phyloP scores from a whole-genome alignment of 164 flowering plant species.

The Dillenia suffruticosa region DNA sequence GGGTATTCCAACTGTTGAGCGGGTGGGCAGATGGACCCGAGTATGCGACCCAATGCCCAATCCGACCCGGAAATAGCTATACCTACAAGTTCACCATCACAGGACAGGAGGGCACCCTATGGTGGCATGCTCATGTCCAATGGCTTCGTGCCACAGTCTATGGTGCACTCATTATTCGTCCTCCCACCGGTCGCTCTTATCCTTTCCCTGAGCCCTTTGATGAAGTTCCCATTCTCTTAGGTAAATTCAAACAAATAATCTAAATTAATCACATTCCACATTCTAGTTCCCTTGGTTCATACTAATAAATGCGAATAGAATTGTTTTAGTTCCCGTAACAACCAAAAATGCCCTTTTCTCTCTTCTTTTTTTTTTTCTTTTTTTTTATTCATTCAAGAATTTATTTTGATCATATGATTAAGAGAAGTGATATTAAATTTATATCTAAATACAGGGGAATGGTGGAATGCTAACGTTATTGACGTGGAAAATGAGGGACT shows the following conservation, averaged over 20 bases:
- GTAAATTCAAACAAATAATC: conserved; percentile 14
- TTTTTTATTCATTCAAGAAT: no score
- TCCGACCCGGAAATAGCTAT: conserved; percentile 45
- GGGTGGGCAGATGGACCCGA: conserved; percentile 70
- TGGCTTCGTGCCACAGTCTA: conserved; percentile 58
- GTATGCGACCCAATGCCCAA: conserved; percentile 55
- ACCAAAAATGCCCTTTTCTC: no score
- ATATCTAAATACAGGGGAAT: conserved; percentile 47
- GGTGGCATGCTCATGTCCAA: conserved; percentile 67
- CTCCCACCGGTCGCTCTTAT: conserved; percentile 28
- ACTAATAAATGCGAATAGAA: no score
- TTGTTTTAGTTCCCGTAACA: no score
- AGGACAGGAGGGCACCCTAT: conserved; percentile 60
- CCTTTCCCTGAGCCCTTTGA: conserved; percentile 45
- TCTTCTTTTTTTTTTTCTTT: no score
- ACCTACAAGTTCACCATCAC: conserved; percentile 47
- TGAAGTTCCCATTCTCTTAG: conserved; percentile 48
- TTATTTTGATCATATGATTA: no score
- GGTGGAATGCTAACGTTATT: conserved; percentile 70
- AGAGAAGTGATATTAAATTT: not conserved
- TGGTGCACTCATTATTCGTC: conserved; percentile 59
- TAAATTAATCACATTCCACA: no score
- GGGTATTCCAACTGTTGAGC: conserved; percentile 37
- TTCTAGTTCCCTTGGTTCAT: no score
- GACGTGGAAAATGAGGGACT: conserved; percentile 43